phyloP scores from a whole-genome alignment of 1,284 basidiomycete genomes.

The Sanghuangporus sanghuang region DNA sequence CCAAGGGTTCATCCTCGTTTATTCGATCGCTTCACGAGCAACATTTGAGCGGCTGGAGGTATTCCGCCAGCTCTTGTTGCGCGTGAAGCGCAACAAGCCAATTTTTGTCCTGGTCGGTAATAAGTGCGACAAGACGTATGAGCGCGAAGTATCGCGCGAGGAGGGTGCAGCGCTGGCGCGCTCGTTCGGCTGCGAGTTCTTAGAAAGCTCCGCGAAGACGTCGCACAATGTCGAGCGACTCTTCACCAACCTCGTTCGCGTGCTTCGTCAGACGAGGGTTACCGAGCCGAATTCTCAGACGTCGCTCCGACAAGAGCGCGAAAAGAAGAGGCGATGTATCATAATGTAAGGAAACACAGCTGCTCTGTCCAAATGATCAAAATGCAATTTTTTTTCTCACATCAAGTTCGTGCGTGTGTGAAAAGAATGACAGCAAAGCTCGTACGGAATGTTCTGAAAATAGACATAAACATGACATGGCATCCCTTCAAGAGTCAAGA shows the following conservation, averaged over 20 bases:
- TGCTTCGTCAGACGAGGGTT: constrained; percentile 68
- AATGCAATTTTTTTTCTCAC: constrained; percentile 7
- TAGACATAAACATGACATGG: neutral
- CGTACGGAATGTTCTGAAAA: neutral
- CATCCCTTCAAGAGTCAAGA: neutral
- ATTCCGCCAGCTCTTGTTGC: constrained; percentile 92
- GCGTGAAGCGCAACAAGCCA: constrained; percentile 86
- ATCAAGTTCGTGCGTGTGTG: neutral
- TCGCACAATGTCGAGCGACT: constrained; percentile 93
- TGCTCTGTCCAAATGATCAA: constrained; percentile 26
- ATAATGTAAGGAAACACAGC: constrained; percentile 59
- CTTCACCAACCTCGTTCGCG: constrained; percentile 88
- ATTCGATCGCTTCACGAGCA: constrained; percentile 92
- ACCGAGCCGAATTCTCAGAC: constrained; percentile 29
- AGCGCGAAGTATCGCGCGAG: constrained; percentile 83
- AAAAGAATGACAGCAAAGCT: neutral
- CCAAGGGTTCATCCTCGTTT: constrained; percentile 97
- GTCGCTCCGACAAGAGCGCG: constrained; percentile 37
- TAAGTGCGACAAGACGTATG: constrained; percentile 83
- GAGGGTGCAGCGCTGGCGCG: constrained; percentile 86
- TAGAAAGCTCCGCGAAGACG: constrained; percentile 95
- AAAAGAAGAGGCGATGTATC: constrained; percentile 49
- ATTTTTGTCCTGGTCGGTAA: constrained; percentile 90
- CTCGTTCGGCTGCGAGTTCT: constrained; percentile 89
- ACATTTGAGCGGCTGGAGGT: constrained; percentile 94